phyloP scores from a whole-genome alignment of 352 stramenopile genomes.

The Pythium myriotylum region DNA sequence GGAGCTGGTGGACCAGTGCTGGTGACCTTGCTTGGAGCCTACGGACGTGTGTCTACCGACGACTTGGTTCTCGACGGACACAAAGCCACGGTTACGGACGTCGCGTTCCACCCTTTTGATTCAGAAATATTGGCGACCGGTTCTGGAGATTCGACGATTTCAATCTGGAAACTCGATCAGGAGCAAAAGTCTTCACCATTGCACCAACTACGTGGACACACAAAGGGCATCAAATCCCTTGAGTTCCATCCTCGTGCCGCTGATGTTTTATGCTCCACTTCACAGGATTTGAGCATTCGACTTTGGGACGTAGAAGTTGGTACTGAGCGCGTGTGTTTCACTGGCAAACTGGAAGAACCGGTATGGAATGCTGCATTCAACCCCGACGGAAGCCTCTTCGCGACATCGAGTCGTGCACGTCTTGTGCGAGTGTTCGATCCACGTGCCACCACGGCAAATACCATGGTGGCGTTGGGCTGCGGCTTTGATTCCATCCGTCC shows the following conservation, averaged over 20 bases:
- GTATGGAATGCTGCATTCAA: constrained; percentile 80
- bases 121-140: constrained; percentile 56
- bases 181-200: constrained; percentile 3
- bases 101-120: constrained; percentile 68
- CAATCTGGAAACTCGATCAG: constrained; percentile 57
- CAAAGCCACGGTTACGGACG: constrained; percentile 59
- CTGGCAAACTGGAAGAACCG: constrained; percentile 69
- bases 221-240: constrained; percentile 54
- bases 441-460: constrained; percentile 38
- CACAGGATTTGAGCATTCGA: constrained; percentile 59
- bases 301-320: constrained; percentile 77
- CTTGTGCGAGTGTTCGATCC: constrained; percentile 80
- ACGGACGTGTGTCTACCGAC: constrained; percentile 47
- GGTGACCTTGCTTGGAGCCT: constrained; percentile 43
- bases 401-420: constrained; percentile 68
- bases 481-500: constrained; percentile 69
- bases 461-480: constrained; percentile 65
- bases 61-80: constrained; percentile 64
- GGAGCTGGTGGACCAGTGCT: constrained; percentile 72
- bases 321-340: constrained; percentile 43
- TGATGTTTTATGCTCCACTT: constrained; percentile 64
- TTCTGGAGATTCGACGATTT: constrained; percentile 58
- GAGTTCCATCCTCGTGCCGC: constrained; percentile 67
- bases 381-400: constrained; percentile 58
- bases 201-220: constrained; percentile 42